phyloP scores from a whole-genome alignment of 192 early-diverging fungal species.

The Spinellus fusiger region DNA sequence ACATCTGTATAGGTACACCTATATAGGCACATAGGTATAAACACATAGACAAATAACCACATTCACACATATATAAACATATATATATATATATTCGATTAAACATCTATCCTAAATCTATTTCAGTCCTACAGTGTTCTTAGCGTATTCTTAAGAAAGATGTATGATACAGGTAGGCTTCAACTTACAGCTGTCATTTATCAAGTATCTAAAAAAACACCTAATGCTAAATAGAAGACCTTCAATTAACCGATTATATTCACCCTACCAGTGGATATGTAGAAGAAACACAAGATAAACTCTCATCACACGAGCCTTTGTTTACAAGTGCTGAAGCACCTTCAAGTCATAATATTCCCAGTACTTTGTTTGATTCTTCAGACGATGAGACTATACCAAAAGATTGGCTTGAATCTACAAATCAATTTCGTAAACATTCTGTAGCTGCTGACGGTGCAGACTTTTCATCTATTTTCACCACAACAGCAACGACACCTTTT shows the following conservation, averaged over 20 bases:
- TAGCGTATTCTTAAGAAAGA: not conserved
- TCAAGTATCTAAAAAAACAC: no score
- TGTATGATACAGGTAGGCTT: not conserved
- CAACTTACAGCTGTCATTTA: no score
- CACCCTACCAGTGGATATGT: not conserved
- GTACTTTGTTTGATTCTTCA: not conserved
- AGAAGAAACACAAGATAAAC: not conserved
- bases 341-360: no score
- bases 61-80: no score
- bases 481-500: not conserved
- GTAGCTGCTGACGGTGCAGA: not conserved
- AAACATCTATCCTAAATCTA: no score
- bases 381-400: not conserved
- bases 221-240: not conserved
- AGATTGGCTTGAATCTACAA: not conserved
- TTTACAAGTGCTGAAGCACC: not conserved
- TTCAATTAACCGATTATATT: not conserved
- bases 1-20: no score
- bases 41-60: no score
- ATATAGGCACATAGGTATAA: no score
- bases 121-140: no score
- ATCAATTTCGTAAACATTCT: constrained; percentile 1
- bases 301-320: not conserved
- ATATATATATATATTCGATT: not conserved
- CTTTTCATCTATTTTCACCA: not conserved